Evolutionary conservation across 345 rosid genomes (phyloP), one percentile per base, ranked within the genome.

Genomic region (Nephelium lappaceum): DNA sequence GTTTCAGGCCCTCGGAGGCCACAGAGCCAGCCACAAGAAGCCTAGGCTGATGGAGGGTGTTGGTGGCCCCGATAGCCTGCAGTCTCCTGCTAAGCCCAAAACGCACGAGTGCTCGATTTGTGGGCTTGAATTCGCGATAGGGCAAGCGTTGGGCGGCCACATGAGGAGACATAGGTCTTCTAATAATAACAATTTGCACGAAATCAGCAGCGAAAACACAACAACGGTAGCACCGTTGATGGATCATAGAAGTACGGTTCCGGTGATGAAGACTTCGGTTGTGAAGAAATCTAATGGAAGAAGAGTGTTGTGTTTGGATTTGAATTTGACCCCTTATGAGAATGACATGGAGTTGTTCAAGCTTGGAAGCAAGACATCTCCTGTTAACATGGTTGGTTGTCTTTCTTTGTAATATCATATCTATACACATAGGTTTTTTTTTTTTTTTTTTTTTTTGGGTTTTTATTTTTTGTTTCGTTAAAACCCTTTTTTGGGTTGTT

Each of bases 51-150:
- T 5, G 45, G 74, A 57, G 0, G 72, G 81, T 9, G 80, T 43
- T 0, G 81, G 75, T 0, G 78, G 65, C 9, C 5, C 69, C 0
- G 83, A 83, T 64, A 62, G 19, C 65, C 84, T 68, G 62, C 76
- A 73, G 2, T 63, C 81, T 0, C 86, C 90, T 6, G 65, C 51
- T 4, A 91, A 91, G 79, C 82, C 88, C 2, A 92, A 90, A 73
- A 84, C 91, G 0, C 98, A 95, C 51, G 93, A 91, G 86, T 95
- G 98, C 76, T 92, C 98, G 5, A 88, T 95, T 0, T 95, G 98
- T 53, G 98, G 98, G 5, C 84, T 90, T 0, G 95, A 92, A 85
- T 95, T 95, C 60, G 85, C 97, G 0, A 85, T 95, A 49, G 98
- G 93, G 6, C 93, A 91, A 74, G 92, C 95, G 2, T 67, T 89